phyloP scores from a whole-genome alignment of 2,329 filamentous ascomycete genomes.

The Colletotrichum camelliae region DNA sequence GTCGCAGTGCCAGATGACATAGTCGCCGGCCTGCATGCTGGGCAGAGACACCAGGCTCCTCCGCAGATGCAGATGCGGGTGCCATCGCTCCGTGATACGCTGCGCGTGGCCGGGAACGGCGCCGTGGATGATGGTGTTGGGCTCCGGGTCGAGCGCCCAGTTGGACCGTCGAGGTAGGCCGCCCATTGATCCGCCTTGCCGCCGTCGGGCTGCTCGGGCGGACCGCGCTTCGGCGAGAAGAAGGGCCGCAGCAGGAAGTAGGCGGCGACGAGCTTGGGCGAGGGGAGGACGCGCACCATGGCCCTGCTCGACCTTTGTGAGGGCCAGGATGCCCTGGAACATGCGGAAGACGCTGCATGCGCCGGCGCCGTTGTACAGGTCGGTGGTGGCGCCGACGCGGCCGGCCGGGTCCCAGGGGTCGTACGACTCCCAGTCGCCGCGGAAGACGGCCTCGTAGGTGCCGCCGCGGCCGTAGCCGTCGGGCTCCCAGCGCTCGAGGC shows the following conservation, averaged over 20 bases:
- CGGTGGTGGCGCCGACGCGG: constrained; percentile 67
- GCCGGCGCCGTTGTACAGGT: constrained; percentile 76
- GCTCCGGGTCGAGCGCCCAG: constrained; percentile 50
- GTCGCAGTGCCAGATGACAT: constrained; percentile 65
- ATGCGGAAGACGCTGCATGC: constrained; percentile 78
- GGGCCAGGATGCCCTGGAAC: constrained; percentile 78
- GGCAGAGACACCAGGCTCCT: constrained; percentile 61
- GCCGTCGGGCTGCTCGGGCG: constrained; percentile 23
- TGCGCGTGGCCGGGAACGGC: constrained; percentile 64
- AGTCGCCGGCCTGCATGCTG: constrained; percentile 59
- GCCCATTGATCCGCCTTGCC: constrained; percentile 45
- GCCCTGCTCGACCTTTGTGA: constrained; percentile 58
- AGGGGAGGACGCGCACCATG: constrained; percentile 52
- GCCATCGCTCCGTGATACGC: constrained; percentile 62
- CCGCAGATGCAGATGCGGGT: constrained; percentile 59
- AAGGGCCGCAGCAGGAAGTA: constrained; percentile 55
- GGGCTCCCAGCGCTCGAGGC: constrained; percentile 70
- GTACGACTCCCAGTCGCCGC: constrained; percentile 76
- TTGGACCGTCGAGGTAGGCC: constrained; percentile 49
- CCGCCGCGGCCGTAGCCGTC: constrained; percentile 61
- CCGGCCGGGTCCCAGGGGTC: constrained; percentile 76
- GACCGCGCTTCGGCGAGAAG: constrained; percentile 42
- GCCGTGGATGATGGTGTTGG: constrained; percentile 62
- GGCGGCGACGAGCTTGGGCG: constrained; percentile 51
- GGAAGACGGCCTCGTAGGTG: constrained; percentile 71